phyloP scores from a whole-genome alignment of 2,329 filamentous ascomycete genomes.

The Monosporascus sp. region DNA sequence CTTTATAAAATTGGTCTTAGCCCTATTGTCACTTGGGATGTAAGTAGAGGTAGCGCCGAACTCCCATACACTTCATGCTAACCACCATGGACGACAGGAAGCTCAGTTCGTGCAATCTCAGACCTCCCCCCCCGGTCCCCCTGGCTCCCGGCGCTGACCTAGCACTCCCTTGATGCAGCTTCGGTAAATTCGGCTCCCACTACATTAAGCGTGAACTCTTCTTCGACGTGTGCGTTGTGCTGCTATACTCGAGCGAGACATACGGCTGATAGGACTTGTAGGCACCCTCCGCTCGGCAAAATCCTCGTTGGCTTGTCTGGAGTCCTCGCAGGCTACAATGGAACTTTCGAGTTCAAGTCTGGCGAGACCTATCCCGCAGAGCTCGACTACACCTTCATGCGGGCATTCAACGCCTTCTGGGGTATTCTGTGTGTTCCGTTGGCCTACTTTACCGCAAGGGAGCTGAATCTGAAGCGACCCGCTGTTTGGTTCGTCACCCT shows the following conservation, averaged over 20 bases:
- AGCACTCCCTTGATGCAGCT: conserved; percentile 43
- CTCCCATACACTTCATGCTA: conserved; percentile 5
- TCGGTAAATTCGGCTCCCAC: conserved; percentile 97
- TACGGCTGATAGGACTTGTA: conserved; percentile 14
- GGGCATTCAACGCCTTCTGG: conserved; percentile 92
- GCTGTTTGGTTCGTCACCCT: conserved; percentile 93
- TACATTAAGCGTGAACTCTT: conserved; percentile 99
- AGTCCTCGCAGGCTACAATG: conserved; percentile 96
- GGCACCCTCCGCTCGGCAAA: conserved; percentile 86
- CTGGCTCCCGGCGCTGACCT: conserved; percentile 21
- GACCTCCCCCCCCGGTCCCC: conserved; percentile 1
- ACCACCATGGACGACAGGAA: conserved; percentile 31
- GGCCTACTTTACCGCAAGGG: conserved; percentile 91
- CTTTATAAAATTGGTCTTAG: conserved; percentile 66
- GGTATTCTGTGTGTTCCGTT: conserved; percentile 88
- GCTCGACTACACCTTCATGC: conserved; percentile 97
- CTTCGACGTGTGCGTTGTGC: conserved; percentile 62
- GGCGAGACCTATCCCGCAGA: conserved; percentile 92
- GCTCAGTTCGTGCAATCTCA: conserved; percentile 47
- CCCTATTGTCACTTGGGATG: conserved; percentile 62
- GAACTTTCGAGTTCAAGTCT: conserved; percentile 98
- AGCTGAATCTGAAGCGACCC: conserved; percentile 78
- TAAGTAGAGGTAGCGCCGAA: conserved; percentile 16
- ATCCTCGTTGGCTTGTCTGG: conserved; percentile 97
- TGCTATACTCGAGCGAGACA: conserved; percentile 1